Conservation (phyloP, 441 rosid genomes). For the Geranium incanum region DNA sequence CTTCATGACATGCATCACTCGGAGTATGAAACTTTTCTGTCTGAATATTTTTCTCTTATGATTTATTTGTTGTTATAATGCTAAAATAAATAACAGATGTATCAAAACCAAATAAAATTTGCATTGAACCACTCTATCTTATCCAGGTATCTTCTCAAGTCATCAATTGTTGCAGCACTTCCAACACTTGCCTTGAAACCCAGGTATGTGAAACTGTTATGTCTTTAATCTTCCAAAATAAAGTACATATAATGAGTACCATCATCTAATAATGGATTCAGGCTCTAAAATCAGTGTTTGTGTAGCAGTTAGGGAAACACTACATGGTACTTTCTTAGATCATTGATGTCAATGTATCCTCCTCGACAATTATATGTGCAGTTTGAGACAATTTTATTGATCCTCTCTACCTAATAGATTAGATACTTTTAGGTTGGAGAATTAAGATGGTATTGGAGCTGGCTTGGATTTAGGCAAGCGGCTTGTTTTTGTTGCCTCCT, state of each 20-base stretch:
- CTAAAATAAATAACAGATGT: not conserved
- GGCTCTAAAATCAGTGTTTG: no score
- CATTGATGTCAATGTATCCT: no score
- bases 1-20: constrained; percentile 62
- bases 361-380: no score
- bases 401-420: no score
- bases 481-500: not conserved
- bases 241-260: not conserved
- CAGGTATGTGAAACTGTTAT: constrained; percentile 26
- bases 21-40: constrained; percentile 38
- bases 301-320: no score
- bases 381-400: no score
- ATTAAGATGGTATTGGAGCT: not conserved
- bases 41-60: not conserved
- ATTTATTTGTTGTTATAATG: no score
- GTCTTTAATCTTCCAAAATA: not conserved
- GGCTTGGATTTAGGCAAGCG: not conserved
- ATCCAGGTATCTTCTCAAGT: constrained; percentile 56
- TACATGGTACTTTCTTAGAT: no score
- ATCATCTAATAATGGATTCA: no score
- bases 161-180: constrained; percentile 63
- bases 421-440: not conserved
- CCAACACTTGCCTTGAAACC: constrained; percentile 47
- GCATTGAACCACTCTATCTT: not conserved
- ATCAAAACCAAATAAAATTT: not conserved